These are phyloP conservation scores for Eucalyptus erythrocorys DNA, from an alignment of 345 rosid species.

Conservation along the genomic window DNA sequence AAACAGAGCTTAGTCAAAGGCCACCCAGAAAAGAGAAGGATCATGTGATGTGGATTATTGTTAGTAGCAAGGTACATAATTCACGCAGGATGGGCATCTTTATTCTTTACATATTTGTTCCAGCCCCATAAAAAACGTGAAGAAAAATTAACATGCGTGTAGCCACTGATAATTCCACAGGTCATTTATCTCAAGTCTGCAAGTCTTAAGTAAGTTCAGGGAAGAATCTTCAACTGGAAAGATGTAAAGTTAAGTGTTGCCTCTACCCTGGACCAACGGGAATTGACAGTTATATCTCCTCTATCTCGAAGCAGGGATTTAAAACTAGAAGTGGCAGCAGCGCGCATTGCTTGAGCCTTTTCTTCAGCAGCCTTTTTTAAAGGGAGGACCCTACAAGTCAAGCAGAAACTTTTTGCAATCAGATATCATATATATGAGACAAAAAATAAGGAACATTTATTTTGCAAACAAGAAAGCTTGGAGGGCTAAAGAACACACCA, in stretches of 20 bases:
- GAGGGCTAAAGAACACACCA: conserved; percentile 11
- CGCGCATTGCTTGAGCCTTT: conserved; percentile 65
- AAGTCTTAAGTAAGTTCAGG: not conserved
- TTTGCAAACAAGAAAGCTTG: not conserved
- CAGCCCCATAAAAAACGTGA: not conserved
- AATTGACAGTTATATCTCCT: conserved; percentile 49
- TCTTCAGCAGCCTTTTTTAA: conserved; percentile 69
- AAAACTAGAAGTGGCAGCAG: conserved; percentile 58
- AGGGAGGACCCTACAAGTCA: conserved; percentile 49
- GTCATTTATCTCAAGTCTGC: not conserved
- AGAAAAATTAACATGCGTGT: not conserved
- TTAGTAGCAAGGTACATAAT: not conserved
- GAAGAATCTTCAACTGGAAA: not conserved
- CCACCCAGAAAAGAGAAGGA: not conserved
- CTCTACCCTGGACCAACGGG: conserved; percentile 89
- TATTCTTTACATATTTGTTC: not conserved
- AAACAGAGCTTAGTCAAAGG: not conserved
- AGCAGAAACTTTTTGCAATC: not conserved
- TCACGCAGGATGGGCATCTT: not conserved
- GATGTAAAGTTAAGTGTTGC: not conserved
- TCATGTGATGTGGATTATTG: not conserved
- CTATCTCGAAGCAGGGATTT: conserved; percentile 73
- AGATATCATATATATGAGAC: not conserved
- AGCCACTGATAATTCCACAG: not conserved
- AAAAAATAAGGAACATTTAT: not conserved